Conservation (phyloP, 1,284 basidiomycete species). For the Ustilago hordei region DNA sequence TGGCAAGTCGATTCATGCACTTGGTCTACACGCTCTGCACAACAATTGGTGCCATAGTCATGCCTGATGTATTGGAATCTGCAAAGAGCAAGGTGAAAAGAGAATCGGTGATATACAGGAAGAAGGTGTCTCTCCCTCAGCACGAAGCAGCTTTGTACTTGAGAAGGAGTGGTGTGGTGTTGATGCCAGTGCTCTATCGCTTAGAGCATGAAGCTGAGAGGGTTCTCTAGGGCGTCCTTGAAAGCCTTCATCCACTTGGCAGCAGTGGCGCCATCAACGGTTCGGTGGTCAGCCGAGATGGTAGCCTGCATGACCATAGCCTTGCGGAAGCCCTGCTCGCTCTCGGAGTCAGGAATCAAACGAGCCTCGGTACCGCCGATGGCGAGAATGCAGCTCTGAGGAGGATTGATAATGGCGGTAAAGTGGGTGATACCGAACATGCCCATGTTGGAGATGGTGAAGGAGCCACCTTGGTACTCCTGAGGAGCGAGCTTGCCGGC, state of each 20-base stretch:
- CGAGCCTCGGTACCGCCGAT: constrained; percentile 88
- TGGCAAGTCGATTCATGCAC: too few relatives aligned
- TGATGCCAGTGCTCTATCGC: background rate
- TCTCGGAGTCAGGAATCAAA: constrained; percentile 84
- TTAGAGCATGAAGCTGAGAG: constrained; percentile 73
- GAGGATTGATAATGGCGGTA: constrained; percentile 99
- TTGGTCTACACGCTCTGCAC: too few relatives aligned
- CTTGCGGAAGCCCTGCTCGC: constrained; percentile 77
- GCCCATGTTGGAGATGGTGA: constrained; percentile 99
- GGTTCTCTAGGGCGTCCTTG: constrained; percentile 97
- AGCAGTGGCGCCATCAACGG: constrained; percentile 74
- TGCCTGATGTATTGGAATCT: constrained; percentile 15
- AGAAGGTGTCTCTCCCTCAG: background rate
- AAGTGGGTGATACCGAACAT: constrained; percentile 94
- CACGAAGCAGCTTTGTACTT: background rate
- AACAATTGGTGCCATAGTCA: background rate
- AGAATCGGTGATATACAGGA: constrained; percentile 20
- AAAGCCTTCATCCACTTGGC: constrained; percentile 79
- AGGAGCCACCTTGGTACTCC: constrained; percentile 97
- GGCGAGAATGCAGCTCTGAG: constrained; percentile 97
- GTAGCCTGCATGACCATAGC: constrained; percentile 95
- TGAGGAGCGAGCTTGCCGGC: constrained; percentile 94
- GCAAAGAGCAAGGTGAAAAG: constrained; percentile 11
- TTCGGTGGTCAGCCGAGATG: constrained; percentile 91
- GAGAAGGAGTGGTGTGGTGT: background rate